Base-by-base conservation (phyloP, 116 monocot genomes). In the Thalassia testudinum region DNA sequence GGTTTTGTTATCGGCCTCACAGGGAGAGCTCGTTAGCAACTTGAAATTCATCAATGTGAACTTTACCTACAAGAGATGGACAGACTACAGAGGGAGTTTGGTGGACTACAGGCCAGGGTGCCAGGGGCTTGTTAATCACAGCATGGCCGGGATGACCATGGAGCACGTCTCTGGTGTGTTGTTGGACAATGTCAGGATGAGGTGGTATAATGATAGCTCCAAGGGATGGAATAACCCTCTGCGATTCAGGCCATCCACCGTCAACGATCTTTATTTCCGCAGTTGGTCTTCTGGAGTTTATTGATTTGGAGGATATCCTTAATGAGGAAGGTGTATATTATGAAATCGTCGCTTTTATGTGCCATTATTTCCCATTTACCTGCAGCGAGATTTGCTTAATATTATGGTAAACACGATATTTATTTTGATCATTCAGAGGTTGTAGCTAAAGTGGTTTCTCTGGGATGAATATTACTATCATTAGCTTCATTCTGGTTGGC, bases 41-140 rank as follows among this genome's bases (percentile, higher is more conserved):
- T 24, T 97, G 34, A 79, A 62, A 21, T 97, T 97, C 40, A 66
- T 38, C 25, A 82, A 88, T 49, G 63, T 97, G 16, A 66, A 76
- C 59, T 37, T 95, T 25, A 85, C 81, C 11, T 88, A 68, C 58
- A 67, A 52, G 49, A 68, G 85, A 49, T 85, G 81, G 78, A 85
- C 85, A 8, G 18, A 52, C 0, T 85, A 74, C 58, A 21, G 76
- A 2, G 95, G 74, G 3, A 79, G 81, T 44, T 50, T 82, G 37
- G 72, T 66, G 22, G 95, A 95, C 45, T 88, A 95, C 53, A 66
- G 95, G 25, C 95, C 95, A 13, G 95, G 87, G 38, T 95, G 95
- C 51, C 67, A 68, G 60, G 85, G 64, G 7, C 24, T 95, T 43
- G 95, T 88, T 19, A 58, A 55, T 10, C 95, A 88, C 66, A 66